Conservation (phyloP, 441 rosid genomes). For the Adansonia madagascariensis region DNA sequence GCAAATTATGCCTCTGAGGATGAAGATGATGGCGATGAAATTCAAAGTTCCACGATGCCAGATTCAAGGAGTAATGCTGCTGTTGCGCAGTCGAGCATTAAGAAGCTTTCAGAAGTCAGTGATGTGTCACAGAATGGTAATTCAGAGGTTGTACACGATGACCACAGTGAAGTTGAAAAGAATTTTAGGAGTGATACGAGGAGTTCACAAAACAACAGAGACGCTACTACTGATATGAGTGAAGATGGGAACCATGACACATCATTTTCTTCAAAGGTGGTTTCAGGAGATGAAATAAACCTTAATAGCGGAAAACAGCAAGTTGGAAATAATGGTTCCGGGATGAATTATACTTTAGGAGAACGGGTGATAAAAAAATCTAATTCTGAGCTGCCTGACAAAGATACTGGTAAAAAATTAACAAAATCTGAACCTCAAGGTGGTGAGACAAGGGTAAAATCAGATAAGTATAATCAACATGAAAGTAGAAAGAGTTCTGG, state of each 20-base stretch:
- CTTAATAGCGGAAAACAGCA: conserved; percentile 37
- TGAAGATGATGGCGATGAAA: conserved; percentile 34
- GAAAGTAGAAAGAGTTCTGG: conserved; percentile 47
- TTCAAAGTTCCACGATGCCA: conserved; percentile 43
- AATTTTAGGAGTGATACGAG: conserved; percentile 35
- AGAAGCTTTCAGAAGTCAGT: conserved; percentile 39
- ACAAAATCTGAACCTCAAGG: conserved; percentile 40
- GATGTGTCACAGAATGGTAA: conserved; percentile 46
- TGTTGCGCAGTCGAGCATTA: conserved; percentile 40
- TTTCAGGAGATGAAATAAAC: conserved; percentile 36
- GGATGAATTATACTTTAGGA: conserved; percentile 35
- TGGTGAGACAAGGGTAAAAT: conserved; percentile 43
- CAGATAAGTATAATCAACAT: conserved; percentile 43
- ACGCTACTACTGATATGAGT: conserved; percentile 33
- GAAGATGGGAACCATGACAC: conserved; percentile 32
- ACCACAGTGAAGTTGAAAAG: conserved; percentile 30
- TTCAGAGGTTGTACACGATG: conserved; percentile 41
- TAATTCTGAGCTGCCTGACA: conserved; percentile 44
- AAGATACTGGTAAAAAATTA: conserved; percentile 38
- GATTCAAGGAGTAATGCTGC: conserved; percentile 37
- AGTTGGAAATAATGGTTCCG: conserved; percentile 35
- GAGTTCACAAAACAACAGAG: conserved; percentile 14
- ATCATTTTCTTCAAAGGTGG: conserved; percentile 35
- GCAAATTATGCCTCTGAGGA: conserved; percentile 92
- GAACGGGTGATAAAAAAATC: conserved; percentile 36